phyloP scores from a whole-genome alignment of 805 yeast genomes.

The Candida silvicultrix region DNA sequence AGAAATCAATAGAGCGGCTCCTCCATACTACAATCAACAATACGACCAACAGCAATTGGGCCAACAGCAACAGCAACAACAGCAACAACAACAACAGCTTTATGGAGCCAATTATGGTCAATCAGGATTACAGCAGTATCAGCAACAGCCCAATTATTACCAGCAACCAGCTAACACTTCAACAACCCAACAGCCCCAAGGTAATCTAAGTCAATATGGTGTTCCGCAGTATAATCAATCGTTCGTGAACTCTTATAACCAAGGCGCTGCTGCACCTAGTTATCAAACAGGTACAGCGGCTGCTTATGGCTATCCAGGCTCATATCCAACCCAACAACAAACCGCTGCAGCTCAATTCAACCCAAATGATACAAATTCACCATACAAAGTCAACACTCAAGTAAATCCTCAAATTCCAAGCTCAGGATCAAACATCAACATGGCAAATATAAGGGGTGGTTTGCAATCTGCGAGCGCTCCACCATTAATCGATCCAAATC shows the following conservation, averaged over 20 bases:
- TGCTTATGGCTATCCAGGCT: not conserved
- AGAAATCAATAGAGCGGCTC: not conserved
- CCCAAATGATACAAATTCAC: conserved; percentile 2
- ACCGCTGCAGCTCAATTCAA: conserved; percentile 1
- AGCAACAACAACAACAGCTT: conserved; percentile 1
- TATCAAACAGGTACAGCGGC: not conserved
- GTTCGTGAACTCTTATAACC: not conserved
- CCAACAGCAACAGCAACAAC: not conserved
- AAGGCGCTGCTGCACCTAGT: not conserved
- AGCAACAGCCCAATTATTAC: conserved; percentile 11
- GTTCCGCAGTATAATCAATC: conserved; percentile 6
- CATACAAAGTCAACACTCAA: not conserved
- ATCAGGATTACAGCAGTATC: not conserved
- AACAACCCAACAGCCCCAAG: conserved; percentile 5
- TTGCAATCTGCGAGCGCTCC: conserved; percentile 13
- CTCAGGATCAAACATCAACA: conserved; percentile 9
- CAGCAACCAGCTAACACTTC: conserved; percentile 6
- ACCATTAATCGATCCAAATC: conserved; percentile 19
- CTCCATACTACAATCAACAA: not conserved
- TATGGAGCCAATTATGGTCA: not conserved
- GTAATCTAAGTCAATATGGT: not conserved
- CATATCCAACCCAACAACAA: conserved; percentile 3
- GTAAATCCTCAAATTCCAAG: conserved; percentile 1
- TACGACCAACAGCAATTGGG: not conserved
- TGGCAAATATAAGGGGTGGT: conserved; percentile 11